A percentile compares a stretch with the other conserved stretches of the same genome.
Evolutionary conservation across 2,329 filamentous ascomycete genomes (phyloP).

Genomic region (Incumbomyces delicatus): DNA sequence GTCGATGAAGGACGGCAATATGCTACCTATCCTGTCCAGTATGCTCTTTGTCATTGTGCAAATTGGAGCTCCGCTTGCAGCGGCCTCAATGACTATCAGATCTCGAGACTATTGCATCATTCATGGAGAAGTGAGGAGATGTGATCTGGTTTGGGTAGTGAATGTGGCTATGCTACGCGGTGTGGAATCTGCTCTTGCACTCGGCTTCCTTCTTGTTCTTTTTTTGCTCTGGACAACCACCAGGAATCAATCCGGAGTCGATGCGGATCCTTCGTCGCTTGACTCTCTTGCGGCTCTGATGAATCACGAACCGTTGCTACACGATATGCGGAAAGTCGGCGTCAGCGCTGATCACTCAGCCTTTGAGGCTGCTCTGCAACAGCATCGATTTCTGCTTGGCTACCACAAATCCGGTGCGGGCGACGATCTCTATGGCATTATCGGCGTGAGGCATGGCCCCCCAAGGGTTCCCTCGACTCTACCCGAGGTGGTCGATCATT

Average conservation of each 20-base stretch:
- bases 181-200: slow-evolving; percentile 7
- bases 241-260: slow-evolving; percentile 7
- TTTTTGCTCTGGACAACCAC: slow-evolving; percentile 6
- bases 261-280: slow-evolving; percentile 12
- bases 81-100: slow-evolving; percentile 10
- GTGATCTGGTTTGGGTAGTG: slow-evolving; percentile 12
- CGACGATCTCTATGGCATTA: slow-evolving; percentile 8
- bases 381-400: slow-evolving; percentile 2
- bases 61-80: slow-evolving; percentile 6
- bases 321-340: slow-evolving; percentile 2
- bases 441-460: neutral
- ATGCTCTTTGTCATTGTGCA: slow-evolving; percentile 7
- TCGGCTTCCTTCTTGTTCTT: slow-evolving; percentile 6
- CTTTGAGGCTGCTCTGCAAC: neutral
- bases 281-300: slow-evolving; percentile 11
- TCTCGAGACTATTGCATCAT: slow-evolving; percentile 7
- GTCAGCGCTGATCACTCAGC: neutral
- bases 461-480: neutral
- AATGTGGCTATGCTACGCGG: slow-evolving; percentile 8
- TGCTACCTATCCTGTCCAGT: slow-evolving; percentile 6
- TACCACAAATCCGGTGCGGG: slow-evolving; percentile 3
- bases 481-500: neutral
- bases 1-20: slow-evolving; percentile 6
- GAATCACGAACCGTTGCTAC: slow-evolving; percentile 8
- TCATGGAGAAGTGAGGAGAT: neutral